Base-by-base conservation (phyloP, 441 rosid genomes). In the Adansonia gregorii region DNA sequence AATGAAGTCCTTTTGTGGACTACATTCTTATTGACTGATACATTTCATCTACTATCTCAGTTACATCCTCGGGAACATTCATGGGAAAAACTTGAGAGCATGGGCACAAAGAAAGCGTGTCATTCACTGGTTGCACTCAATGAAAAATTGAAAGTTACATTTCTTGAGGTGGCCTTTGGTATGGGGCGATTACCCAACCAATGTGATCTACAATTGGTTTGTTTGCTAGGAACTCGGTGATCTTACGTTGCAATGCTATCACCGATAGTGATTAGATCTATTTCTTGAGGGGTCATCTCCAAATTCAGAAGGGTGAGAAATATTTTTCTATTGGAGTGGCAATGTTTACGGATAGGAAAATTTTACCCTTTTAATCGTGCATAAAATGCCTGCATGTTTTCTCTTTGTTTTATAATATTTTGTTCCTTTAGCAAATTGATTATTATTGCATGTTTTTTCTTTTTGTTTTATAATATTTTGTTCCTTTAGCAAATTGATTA, bases 141-240 rank as follows among this genome's bases (percentile, higher is more conserved):
- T 15, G 86, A 82, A 51, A 86, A 82, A 76, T 31, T 86, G 89
- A 82, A 76, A 81, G 84, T 76, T 56, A 61, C 54, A 49, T 66
- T 49, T 15, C 74, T 14, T 71, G 46, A 48, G 3, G 54, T 69
- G 39, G 39, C 3, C 7, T 51, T 69, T 69, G 58, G 22, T 15
- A 68, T 46, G 55, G 39, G 14, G 35, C 8, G 15, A 45, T 22
- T 5, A 24, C 27, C 27, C 9, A 20, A 45, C 55, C 41, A 10
- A 45, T 6, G 20, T 69, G 54, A 68, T 24, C 17, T 12, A 61
- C 8, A 12, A 0, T 61, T 27, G 43, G 1, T 24, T 19, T 61
- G 41, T 61, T 22, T 61, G n/a, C 39, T 61, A 27, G 17, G 39
- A 60, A 10, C 39, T 61, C 31, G 67, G 17, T 61, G 3, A 61